These are phyloP conservation scores for Endocarpon pusillum DNA, from an alignment of 495 filamentous ascomycete genomes.

Conservation along the genomic window DNA sequence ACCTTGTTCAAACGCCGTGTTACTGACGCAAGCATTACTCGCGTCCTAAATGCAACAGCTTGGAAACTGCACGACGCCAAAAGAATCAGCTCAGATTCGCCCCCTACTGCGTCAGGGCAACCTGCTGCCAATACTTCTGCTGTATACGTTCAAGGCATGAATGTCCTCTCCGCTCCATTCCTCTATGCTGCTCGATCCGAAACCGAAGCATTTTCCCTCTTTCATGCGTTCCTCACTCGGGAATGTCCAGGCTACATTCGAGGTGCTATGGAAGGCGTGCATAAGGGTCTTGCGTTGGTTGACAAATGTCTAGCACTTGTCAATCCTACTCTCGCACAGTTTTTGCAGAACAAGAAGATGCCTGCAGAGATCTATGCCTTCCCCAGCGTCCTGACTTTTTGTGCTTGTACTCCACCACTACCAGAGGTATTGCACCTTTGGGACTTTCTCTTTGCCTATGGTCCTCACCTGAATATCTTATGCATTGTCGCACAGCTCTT, in stretches of 20 bases:
- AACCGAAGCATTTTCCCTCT: conserved; percentile 82
- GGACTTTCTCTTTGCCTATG: conserved; percentile 96
- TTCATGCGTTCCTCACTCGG: conserved; percentile 70
- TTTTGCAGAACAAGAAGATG: conserved; percentile 72
- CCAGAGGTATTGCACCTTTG: conserved; percentile 90
- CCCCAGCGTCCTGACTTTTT: conserved; percentile 83
- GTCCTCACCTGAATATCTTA: conserved; percentile 81
- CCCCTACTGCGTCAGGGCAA: conserved; percentile 21
- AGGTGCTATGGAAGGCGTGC: conserved; percentile 93
- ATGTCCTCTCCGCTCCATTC: conserved; percentile 96
- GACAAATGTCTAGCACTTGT: conserved; percentile 81
- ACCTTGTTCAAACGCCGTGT: conserved; percentile 90
- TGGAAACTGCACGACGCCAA: conserved; percentile 80
- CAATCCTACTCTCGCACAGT: conserved; percentile 68
- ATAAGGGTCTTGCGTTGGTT: conserved; percentile 76
- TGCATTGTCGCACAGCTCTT: conserved; percentile 96
- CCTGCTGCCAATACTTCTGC: conserved; percentile 43
- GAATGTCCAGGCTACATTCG: conserved; percentile 91
- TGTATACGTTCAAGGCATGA: conserved; percentile 97
- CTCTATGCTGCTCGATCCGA: conserved; percentile 90
- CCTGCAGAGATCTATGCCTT: conserved; percentile 95
- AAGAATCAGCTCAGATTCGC: no score
- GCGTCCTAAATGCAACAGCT: conserved; percentile 87
- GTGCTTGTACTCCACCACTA: conserved; percentile 90
- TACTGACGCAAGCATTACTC: conserved; percentile 85